Evolutionary conservation across 192 early-diverging fungal genomes (phyloP).

Genomic region (Rhizophagus sp.): DNA sequence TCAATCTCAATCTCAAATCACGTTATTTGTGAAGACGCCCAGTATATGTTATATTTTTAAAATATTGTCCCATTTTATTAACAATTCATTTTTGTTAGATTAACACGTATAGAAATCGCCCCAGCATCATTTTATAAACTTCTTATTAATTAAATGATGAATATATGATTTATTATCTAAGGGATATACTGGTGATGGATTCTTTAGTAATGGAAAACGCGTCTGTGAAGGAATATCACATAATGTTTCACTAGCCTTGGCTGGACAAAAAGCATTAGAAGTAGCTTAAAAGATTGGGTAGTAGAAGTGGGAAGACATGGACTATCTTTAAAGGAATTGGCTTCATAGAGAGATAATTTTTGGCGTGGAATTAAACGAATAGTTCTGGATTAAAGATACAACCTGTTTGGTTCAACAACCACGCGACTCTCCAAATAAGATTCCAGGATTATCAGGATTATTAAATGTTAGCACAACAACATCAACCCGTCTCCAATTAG

Average conservation of each 20-base stretch:
- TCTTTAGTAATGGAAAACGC: constrained; percentile 48
- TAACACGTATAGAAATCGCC: constrained; percentile 49
- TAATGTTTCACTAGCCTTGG: constrained; percentile 38
- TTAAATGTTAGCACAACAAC: not conserved
- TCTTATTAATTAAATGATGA: constrained; percentile 59
- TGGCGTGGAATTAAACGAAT: constrained; percentile 64
- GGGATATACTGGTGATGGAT: constrained; percentile 56
- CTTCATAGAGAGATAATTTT: constrained; percentile 61
- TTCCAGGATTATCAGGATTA: no score
- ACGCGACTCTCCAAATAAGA: no score
- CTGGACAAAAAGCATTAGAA: constrained; percentile 44
- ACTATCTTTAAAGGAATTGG: constrained; percentile 55
- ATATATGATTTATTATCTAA: constrained; percentile 47
- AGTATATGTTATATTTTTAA: no score
- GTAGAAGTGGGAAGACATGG: constrained; percentile 23
- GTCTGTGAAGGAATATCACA: constrained; percentile 47
- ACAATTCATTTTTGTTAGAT: constrained; percentile 14
- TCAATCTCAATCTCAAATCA: no score
- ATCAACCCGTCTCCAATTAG: not conserved
- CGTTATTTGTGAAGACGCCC: no score
- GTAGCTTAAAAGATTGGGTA: constrained; percentile 58
- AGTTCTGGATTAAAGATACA: not conserved
- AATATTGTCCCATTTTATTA: no score
- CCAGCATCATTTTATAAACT: constrained; percentile 65
- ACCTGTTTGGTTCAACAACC: not conserved